Base-by-base conservation (phyloP, 2,329 filamentous ascomycete genomes). In the Exophiala xenobiotica region DNA sequence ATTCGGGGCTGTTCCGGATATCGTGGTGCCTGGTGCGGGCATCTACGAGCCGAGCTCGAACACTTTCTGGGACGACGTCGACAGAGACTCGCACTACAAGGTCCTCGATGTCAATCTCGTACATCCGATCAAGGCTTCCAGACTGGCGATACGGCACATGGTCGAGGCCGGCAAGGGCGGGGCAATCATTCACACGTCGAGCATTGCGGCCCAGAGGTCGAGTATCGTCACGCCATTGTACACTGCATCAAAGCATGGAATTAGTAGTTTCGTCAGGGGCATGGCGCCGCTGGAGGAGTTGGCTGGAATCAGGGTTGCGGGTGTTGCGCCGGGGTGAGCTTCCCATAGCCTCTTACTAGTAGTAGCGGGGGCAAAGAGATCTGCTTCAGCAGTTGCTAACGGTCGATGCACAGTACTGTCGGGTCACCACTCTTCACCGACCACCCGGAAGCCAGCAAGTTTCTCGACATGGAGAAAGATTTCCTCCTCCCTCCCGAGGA, bases 361-460 rank as follows among this genome's bases (percentile, higher is more conserved):
- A n/a, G n/a, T n/a, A n/a, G n/a, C n/a, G n/a, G n/a, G n/a, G n/a
- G n/a, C n/a, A n/a, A n/a, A n/a, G n/a, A n/a, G n/a, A 7, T 14
- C 5, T 26, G n/a, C 14, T 3, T 6, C 4, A 16, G 80, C 75
- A 4, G 80, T 83, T 2, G 80, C 80, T 7, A 81, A 81, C 0
- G 81, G 79, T 33, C 4, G 12, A 3, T 33, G 3, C 16, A 12
- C 4, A 33, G 29, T 0, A 65, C 82, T 1, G 79, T 83, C 59
- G 79, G 76, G 53, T 84, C 81, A 11, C 81, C 81, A 4, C 65
- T 85, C 3, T 84, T 79, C 79, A 79, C 74, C 0, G 80, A 83
- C 3, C 73, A 82, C 58, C 78, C 79, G 0, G 80, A 83, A 64
- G 83, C 83, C 61, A 42, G 81, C 59, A 68, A 68, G 49, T 74